Percentiles rank a stretch among this genome's conserved stretches.
Evolutionary conservation across 345 rosid genomes (phyloP).

Genomic region (Pistacia atlantica): DNA sequence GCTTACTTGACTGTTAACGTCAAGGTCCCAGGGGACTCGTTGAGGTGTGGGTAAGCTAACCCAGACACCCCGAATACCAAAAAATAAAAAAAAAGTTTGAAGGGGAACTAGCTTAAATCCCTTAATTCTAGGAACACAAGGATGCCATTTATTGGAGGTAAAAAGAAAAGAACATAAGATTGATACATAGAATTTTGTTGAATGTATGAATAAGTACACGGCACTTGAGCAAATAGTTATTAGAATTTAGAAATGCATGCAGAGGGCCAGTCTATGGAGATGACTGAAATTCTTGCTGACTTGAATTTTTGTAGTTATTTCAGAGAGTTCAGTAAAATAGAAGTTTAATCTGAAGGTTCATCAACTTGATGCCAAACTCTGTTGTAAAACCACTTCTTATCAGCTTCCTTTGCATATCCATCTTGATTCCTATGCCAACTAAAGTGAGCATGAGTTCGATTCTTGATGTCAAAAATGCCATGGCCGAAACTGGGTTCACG

Average conservation of each 20-base stretch:
- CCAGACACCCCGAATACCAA: too few relatives aligned
- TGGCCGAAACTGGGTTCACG: constrained; percentile 96
- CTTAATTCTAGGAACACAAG: too few relatives aligned
- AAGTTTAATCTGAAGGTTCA: constrained; percentile 41
- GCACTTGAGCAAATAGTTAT: too few relatives aligned
- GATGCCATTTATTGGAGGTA: too few relatives aligned
- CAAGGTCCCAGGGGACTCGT: too few relatives aligned
- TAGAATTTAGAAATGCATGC: too few relatives aligned
- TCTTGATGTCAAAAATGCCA: constrained; percentile 76
- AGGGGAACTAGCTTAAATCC: too few relatives aligned
- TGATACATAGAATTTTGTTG: too few relatives aligned
- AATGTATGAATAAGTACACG: too few relatives aligned
- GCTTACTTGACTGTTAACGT: too few relatives aligned
- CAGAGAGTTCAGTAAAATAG: not conserved
- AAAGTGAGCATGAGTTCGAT: constrained; percentile 75
- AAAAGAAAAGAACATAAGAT: too few relatives aligned
- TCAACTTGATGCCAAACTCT: constrained; percentile 64
- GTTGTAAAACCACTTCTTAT: constrained; percentile 80
- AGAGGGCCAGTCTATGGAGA: not conserved
- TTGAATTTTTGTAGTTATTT: not conserved
- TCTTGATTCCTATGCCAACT: constrained; percentile 91
- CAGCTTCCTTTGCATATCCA: constrained; percentile 79
- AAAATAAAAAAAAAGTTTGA: not conserved
- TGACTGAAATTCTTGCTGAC: not conserved
- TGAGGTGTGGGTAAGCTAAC: too few relatives aligned